Conservation (phyloP, 495 filamentous ascomycete genomes). For the Corynascus novoguineensis region DNA sequence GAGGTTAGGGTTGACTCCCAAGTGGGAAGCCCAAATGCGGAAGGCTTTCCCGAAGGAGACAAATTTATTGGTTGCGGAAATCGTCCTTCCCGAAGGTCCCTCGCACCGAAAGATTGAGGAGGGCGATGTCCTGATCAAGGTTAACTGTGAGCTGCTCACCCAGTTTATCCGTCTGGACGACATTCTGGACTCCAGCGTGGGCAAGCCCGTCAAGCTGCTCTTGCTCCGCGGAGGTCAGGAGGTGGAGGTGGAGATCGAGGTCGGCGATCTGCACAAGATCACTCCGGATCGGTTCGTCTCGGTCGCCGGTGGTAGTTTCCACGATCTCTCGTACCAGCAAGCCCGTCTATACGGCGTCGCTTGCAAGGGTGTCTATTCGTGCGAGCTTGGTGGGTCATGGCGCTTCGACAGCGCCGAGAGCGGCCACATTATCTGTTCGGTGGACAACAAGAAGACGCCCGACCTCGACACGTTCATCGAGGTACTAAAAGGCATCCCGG, state of each 20-base stretch:
- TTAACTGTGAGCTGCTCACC: slow-evolving; percentile 90
- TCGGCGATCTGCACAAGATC: slow-evolving; percentile 89
- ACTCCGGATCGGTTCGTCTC: slow-evolving; percentile 94
- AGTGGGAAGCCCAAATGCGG: slow-evolving; percentile 80
- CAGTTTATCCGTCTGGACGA: slow-evolving; percentile 92
- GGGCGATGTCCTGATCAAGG: slow-evolving; percentile 90
- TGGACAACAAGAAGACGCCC: slow-evolving; percentile 84
- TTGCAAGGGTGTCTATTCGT: slow-evolving; percentile 87
- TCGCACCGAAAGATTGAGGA: slow-evolving; percentile 80
- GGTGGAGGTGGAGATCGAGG: slow-evolving; percentile 74
- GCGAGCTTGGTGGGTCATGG: slow-evolving; percentile 92
- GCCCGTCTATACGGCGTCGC: slow-evolving; percentile 89
- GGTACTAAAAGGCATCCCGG: slow-evolving; percentile 82
- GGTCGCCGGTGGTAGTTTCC: slow-evolving; percentile 88
- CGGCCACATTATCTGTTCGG: slow-evolving; percentile 84
- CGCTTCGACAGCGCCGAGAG: slow-evolving; percentile 83
- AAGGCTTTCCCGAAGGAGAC: slow-evolving; percentile 85
- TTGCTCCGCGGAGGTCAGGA: slow-evolving; percentile 86
- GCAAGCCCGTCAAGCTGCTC: slow-evolving; percentile 62
- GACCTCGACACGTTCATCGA: slow-evolving; percentile 85
- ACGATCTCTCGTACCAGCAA: slow-evolving; percentile 93
- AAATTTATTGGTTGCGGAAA: slow-evolving; percentile 94
- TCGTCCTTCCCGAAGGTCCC: slow-evolving; percentile 85
- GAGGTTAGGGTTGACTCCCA: slow-evolving; percentile 72
- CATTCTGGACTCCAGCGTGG: slow-evolving; percentile 86